Base-by-base conservation (phyloP, 139 green algal species). In the Parachlorella kessleri region DNA sequence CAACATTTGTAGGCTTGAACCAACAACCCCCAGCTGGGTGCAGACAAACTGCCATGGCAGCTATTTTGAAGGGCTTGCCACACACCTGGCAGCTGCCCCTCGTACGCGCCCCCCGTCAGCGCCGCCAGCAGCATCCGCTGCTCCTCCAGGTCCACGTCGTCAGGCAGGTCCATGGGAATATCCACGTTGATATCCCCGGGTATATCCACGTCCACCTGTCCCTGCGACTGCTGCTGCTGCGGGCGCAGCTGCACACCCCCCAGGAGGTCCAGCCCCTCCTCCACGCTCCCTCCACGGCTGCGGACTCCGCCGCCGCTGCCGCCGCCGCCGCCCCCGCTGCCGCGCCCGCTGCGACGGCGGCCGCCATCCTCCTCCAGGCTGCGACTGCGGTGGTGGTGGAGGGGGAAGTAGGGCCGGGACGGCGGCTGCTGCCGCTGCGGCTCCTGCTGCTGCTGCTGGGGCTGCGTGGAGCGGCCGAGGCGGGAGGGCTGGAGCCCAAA, bases 111-210 rank as follows among this genome's bases (percentile, higher is more conserved):
- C 3, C 82, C 82, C 64, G 80, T 78, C 7, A 84, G 39, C 0
- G 82, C 82, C 55, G 82, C 82, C 59, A 87, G 59, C 18, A 87
- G 77, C 82, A 87, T 87, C 32, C 66, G 70, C 77, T 87, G 82
- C 75, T 87, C 82, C 76, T 86, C 76, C 36, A 86, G 6, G 33
- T 86, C 66, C 5, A 86, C 81, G 72, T 86, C 81, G 10, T 76
- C 66, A 2, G 75, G 70, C 59, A 75, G 81, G 30, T 30, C 42
- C 9, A 54, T 24, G 24, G 64, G 6, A 42, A 78, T 41, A 6
- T 64, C 65, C 9, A 42, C 79, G 4, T 21, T 55, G 2, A 30
- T 66, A 14, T 30, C 59, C 2, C 9, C 23, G 14, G 35, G 66
- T 54, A 48, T 48, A 18, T 55, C 24, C 73, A 53, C 38, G 7